phyloP scores from a whole-genome alignment of 805 yeast genomes.

The Lachancea thermotolerans region DNA sequence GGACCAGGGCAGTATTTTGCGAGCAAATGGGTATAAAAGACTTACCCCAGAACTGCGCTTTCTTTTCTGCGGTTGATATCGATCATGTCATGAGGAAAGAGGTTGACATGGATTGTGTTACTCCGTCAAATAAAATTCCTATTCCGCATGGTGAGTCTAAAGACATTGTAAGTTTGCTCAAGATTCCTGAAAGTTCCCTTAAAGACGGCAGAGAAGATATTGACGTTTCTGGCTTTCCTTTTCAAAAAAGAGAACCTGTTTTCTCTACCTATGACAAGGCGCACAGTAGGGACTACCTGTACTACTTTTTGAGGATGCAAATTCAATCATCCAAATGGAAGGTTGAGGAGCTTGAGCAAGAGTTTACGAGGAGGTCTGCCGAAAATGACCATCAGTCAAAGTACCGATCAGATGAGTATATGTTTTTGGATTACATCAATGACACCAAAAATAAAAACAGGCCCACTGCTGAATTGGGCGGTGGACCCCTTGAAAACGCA shows the following conservation, averaged over 20 bases:
- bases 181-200: slow-evolving; percentile 29
- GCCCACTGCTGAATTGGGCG: slow-evolving; percentile 2
- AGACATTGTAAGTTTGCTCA: slow-evolving; percentile 49
- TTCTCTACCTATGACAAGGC: slow-evolving; percentile 28
- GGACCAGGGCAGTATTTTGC: slow-evolving; percentile 96
- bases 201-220: slow-evolving; percentile 14
- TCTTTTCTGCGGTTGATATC: slow-evolving; percentile 88
- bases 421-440: slow-evolving; percentile 20
- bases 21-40: slow-evolving; percentile 85
- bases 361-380: slow-evolving; percentile 9
- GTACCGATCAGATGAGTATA: slow-evolving; percentile 11
- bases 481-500: too few relatives aligned
- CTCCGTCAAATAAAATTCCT: slow-evolving; percentile 72
- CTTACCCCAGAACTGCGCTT: slow-evolving; percentile 91
- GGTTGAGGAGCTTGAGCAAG: slow-evolving; percentile 20
- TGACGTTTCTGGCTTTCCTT: slow-evolving; percentile 19
- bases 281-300: slow-evolving; percentile 20
- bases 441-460: slow-evolving; percentile 18
- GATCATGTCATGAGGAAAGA: slow-evolving; percentile 87
- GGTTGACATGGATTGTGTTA: slow-evolving; percentile 83
- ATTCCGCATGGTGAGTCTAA: slow-evolving; percentile 76
- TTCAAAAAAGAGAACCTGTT: slow-evolving; percentile 24
- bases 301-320: slow-evolving; percentile 27
- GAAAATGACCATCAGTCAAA: not conserved
- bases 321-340: slow-evolving; percentile 22